Base-by-base conservation (phyloP, 129 eudicot genomes). In the Artemisia tridentata region DNA sequence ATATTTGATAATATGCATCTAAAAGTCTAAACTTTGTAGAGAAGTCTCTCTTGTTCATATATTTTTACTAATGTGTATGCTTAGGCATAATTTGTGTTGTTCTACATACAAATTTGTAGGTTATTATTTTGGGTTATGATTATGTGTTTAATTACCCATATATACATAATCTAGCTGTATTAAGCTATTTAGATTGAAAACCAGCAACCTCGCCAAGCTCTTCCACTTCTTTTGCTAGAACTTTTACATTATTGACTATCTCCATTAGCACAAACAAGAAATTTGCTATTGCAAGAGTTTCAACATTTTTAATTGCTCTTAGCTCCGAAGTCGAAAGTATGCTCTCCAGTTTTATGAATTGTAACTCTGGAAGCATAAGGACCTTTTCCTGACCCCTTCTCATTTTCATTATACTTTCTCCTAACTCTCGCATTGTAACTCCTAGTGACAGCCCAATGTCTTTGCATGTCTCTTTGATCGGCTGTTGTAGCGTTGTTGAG, bases 341-440 rank as follows among this genome's bases (percentile, higher is more conserved):
- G 80, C 58, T 80, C 59, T 82, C 79, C 63, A 72, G 38, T 79
- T 81, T 79, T 31, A 81, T 55, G 11, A 81, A 74, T 48, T 91
- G 91, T 34, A 84, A 38, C 68, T 75, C 83, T 54, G 88, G 88
- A 11, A 69, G 38, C 15, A 79, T 72, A 49, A 79, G 25, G 73
- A 57, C 76, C 53, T 77, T 86, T 61, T 80, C 74, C 59, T 60
- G 67, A 49, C 79, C 81, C 59, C 29, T 73, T 67, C 83, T 82
- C 96, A 88, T 91, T 64, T 82, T 79, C 78, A 18, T 25, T 16
- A 91, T 79, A 72, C 87, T 76, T 46, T 88, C 87, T 78, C 97
- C 96, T 45, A 91, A 77, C 83, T 84, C 96, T 72, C 77, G 79
- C 73, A 91, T 56, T 63, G 74, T 84, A 80, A 72, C 67, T 59